Percentiles rank a stretch among this genome's conserved stretches.
phyloP scores from a whole-genome alignment of 768 basidiomycete genomes.

The Lactifluus subvellereus region DNA sequence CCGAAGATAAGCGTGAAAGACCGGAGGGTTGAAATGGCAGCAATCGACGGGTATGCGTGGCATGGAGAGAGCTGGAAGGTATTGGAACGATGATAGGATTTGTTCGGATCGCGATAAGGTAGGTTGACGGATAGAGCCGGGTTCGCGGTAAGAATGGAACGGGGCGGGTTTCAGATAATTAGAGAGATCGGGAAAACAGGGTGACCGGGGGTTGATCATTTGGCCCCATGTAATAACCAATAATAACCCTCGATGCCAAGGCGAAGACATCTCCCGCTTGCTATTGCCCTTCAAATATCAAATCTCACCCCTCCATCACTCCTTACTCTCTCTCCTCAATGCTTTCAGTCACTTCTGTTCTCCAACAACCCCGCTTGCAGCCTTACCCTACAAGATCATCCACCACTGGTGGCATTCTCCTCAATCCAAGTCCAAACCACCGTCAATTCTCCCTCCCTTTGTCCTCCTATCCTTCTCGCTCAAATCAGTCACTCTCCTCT shows the following conservation, averaged over 20 bases:
- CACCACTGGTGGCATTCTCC: constrained; percentile 3
- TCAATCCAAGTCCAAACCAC: constrained; percentile 2
- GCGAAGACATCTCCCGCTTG: neutral
- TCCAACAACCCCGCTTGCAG: neutral
- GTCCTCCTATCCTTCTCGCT: constrained; percentile 11
- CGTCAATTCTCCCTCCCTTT: neutral
- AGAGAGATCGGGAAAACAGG: neutral
- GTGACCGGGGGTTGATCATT: neutral
- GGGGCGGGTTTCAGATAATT: too few relatives aligned
- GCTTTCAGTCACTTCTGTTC: constrained; percentile 8
- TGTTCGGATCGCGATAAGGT: too few relatives aligned
- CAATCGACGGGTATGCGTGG: too few relatives aligned
- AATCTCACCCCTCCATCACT: neutral
- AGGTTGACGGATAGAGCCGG: too few relatives aligned
- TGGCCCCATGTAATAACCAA: too few relatives aligned
- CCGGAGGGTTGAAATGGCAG: too few relatives aligned
- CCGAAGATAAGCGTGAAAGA: too few relatives aligned
- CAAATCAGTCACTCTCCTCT: constrained; percentile 11
- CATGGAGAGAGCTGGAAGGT: too few relatives aligned
- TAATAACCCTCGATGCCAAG: neutral
- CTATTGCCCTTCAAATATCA: neutral
- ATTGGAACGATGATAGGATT: too few relatives aligned
- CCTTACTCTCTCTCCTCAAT: neutral
- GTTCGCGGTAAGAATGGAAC: too few relatives aligned
- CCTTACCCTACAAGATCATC: neutral